Evolutionary conservation across 2,329 filamentous ascomycete genomes (phyloP), one percentile per base, ranked within the genome.

Genomic region (Xylaria sp.): DNA sequence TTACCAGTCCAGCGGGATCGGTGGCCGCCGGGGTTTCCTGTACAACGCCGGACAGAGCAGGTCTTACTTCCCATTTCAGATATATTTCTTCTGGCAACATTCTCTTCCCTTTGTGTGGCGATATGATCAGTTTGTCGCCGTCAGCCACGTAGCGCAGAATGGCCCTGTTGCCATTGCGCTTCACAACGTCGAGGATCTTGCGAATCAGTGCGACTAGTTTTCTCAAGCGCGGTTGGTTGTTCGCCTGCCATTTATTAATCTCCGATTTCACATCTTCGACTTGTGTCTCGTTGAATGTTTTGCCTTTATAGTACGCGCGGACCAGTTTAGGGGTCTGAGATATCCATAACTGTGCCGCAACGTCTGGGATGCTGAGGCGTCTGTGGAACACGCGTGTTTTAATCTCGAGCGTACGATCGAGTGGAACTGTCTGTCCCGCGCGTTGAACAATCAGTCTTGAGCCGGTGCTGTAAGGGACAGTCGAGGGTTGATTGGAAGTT

Each of bases 311-410:
- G 61, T 78, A 77, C 1, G 76, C 77, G 35, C 74, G 72, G n/a
- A 80, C 76, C 39, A 80, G 75, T 47, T 76, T 77, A 0, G 75
- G 73, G 0, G 78, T 80, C 67, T 80, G 77, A 4, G 76, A 79
- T 13, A 72, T 62, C 77, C 77, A 80, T 23, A 80, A 71, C 66
- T 79, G 76, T 1, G 75, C 60, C 23, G 70, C 70, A 37, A 78
- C 65, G 4, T 78, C 70, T 8, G 63, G 0, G 9, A 79, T 55
- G 2, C 61, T n/a, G 13, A 80, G 62, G 19, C 55, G 66, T 48
- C 70, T 76, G 34, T 70, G 64, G 3, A 47, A 39, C n/a, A 70
- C 67, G 1, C 75, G 73, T 6, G 76, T 80, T 68, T 80, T 80
- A 69, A 80, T 75, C 63, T 80, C 76, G 9, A 80, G 66, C 2